Base-by-base conservation (phyloP, 78 protist genomes). In the Dictyostelium purpureum region DNA sequence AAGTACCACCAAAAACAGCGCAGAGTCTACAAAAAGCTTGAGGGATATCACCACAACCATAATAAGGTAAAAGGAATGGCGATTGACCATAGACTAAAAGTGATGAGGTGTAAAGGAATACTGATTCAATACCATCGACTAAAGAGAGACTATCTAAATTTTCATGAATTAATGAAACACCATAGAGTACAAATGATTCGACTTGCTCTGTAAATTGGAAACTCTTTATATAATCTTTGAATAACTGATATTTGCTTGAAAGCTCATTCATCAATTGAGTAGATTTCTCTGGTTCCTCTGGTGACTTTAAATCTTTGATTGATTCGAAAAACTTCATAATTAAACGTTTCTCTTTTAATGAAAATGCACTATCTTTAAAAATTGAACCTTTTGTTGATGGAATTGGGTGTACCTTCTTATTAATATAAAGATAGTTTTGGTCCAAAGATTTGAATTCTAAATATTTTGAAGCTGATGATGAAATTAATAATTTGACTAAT, bases 371-470 rank as follows among this genome's bases (percentile, higher is more conserved):
- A 65, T 63, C 56, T 38, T 66, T 54, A 47, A 95, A 95, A 38
- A 94, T 81, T 5, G 89, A 94, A 19, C 83, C 89, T 31, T 81
- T 81, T 0, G 89, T 69, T 52, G 94, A 94, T n/a, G 96, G 96
- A 38, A 95, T 95, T 16, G 49, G 51, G 24, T 69, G 93, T n/a
- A 74, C 28, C 2, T 7, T 66, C n/a, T 37, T 45, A 26, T 54
- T 75, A 2, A 4, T 11, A 40, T 37, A 70, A 11, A 67, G 24
- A 74, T 66, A 93, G 31, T 80, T 66, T 42, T 79, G 87, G 31
- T 81, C 93, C 38, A 93, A 61, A 0, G 66, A 14, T 77, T 95
- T 92, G 89, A 95, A 95, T 49, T 95, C 97, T 69, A 95, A 90
- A 47, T 95, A 95, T 54, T 47, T 35, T 4, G 90, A 75, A 6